These are phyloP conservation scores for Lecanicillium sp. DNA, from an alignment of 2,329 filamentous ascomycete genomes.

Conservation along the genomic window DNA sequence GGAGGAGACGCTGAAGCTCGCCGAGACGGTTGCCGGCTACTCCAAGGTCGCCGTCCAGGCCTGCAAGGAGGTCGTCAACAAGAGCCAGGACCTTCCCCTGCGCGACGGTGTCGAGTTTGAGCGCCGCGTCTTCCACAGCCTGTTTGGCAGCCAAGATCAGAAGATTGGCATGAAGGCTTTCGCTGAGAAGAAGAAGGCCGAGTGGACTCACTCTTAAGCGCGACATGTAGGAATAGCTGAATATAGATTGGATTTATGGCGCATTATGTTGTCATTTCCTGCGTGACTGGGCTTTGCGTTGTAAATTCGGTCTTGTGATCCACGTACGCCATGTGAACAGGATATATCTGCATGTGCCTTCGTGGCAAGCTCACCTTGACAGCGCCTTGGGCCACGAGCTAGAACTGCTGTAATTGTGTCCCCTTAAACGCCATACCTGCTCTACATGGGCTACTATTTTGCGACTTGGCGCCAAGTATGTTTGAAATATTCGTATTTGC, in stretches of 20 bases:
- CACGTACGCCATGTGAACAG: conserved; percentile 7
- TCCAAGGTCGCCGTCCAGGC: conserved; percentile 83
- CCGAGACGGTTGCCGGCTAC: conserved; percentile 83
- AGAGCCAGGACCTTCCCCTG: conserved; percentile 87
- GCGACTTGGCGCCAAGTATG: not conserved
- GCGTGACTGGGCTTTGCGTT: not conserved
- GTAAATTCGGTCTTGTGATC: not conserved
- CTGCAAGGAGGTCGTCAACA: conserved; percentile 97
- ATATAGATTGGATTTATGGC: not conserved
- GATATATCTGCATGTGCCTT: no score
- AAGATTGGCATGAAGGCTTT: conserved; percentile 97
- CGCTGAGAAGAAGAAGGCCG: conserved; percentile 85
- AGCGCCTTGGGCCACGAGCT: not conserved
- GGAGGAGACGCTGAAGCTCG: conserved; percentile 72
- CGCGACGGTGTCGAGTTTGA: conserved; percentile 93
- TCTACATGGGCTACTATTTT: not conserved
- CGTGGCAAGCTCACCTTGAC: no score
- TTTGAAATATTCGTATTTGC: not conserved
- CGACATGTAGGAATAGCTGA: conserved; percentile 20
- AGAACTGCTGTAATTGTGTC: not conserved
- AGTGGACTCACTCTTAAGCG: conserved; percentile 72
- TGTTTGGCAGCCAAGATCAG: conserved; percentile 94
- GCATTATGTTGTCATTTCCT: conserved; percentile 2
- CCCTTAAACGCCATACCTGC: not conserved
- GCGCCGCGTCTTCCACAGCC: conserved; percentile 81